Evolutionary conservation across 805 yeast species (phyloP), one percentile per base, ranked within the genome.

Genomic region (Candida chilensis): DNA sequence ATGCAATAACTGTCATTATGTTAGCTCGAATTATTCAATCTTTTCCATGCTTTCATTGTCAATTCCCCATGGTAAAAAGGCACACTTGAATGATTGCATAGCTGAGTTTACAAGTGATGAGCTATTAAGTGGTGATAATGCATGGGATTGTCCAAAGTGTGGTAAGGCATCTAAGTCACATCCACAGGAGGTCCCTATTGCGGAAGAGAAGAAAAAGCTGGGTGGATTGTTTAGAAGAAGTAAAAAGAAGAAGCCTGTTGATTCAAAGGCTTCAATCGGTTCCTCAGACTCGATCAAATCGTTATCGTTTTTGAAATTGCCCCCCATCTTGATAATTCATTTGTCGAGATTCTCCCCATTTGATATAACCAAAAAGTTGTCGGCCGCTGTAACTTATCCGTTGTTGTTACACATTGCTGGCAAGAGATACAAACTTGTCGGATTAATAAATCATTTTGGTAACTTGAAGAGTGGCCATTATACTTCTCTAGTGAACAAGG

Each of bases 91-190:
- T 27, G 85, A 80, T 33, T 74, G 87, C 40, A 67, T 82, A 26
- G 54, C 61, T 19, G 61, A 75, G 45, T 80, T 72, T 44, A 71
- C 82, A 1, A 60, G 65, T 31, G 77, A 74, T 35, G 94, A 82
- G 48, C 61, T 75, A 3, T 52, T 82, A 30, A 58, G 64, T n/a
- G 80, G 85, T 16, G 88, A 78, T 5, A 81, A 82, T 52, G 84
- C 92, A 1, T 82, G 94, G 94, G 71, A 78, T 38, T 82, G 94
- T 57, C 88, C 92, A 5, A 71, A 74, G 32, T 82, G 94, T 55
- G 53, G 50, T 31, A 54, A 67, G 35, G 27, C 32, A 35, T 39
- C 24, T 34, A 38, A 15, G 34, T 26, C 10, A 28, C 34, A 22
- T 25, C 40, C 37, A 18, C 33, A 41, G 48, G 37, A 27, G 29